These are phyloP conservation scores for Colletotrichum cordylinicola DNA, from an alignment of 2,329 filamentous ascomycete genomes.

Conservation along the genomic window DNA sequence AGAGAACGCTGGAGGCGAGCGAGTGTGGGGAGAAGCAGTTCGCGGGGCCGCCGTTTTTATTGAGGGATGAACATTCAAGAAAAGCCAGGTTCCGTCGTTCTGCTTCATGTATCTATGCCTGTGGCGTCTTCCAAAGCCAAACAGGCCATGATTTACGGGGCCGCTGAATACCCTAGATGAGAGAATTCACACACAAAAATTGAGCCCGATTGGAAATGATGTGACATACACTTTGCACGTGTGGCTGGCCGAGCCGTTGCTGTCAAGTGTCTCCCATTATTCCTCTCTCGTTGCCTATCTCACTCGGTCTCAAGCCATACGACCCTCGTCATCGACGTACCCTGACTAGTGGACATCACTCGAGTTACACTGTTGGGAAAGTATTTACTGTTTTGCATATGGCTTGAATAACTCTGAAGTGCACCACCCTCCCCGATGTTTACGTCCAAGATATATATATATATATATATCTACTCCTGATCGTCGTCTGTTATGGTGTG, in stretches of 20 bases:
- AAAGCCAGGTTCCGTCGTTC: neutral
- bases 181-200: neutral
- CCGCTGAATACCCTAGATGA: conserved; percentile 18
- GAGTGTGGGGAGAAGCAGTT: neutral
- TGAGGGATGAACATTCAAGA: neutral
- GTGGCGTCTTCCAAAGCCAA: neutral
- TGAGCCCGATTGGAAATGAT: neutral
- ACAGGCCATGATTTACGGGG: neutral
- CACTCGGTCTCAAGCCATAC: neutral
- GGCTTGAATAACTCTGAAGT: conserved; percentile 13
- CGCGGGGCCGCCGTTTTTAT: neutral
- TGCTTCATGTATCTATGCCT: neutral
- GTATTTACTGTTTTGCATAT: neutral
- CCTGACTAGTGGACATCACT: neutral
- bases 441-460: conserved; percentile 11
- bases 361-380: neutral
- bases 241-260: neutral
- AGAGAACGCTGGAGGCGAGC: neutral
- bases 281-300: neutral
- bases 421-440: conserved; percentile 8
- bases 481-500: conserved; percentile 9
- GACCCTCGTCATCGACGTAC: neutral
- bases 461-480: conserved; percentile 13
- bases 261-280: neutral
- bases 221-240: neutral